Percentiles rank a stretch among this genome's conserved stretches.
Conservation (phyloP, 2,329 filamentous ascomycete genomes). For the Ophiocordyceps australis region DNA sequence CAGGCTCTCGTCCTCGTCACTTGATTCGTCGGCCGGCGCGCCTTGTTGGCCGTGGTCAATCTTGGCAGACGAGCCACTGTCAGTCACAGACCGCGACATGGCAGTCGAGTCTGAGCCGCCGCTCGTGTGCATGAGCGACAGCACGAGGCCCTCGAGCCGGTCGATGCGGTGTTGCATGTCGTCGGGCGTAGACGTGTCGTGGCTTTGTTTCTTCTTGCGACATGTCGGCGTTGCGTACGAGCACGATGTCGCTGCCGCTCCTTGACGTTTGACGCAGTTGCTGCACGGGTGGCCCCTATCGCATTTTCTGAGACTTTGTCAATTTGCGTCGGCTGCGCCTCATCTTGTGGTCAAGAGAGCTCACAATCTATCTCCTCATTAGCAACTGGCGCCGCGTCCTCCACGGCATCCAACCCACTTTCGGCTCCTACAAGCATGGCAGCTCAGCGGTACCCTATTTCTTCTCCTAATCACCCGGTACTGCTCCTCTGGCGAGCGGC, state of each 20-base stretch:
- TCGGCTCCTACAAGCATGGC: conserved; percentile 75
- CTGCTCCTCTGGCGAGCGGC: conserved; percentile 67
- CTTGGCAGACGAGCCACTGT: conserved; percentile 24
- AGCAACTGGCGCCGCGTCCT: too few relatives aligned
- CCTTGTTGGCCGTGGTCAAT: conserved; percentile 42
- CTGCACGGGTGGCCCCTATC: conserved; percentile 82
- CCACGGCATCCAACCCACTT: too few relatives aligned
- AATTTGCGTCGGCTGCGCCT: not conserved
- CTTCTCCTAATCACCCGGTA: conserved; percentile 81
- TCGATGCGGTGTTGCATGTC: conserved; percentile 99
- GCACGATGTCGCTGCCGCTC: conserved; percentile 63
- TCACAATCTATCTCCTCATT: conserved; percentile 16
- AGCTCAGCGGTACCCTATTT: conserved; percentile 82
- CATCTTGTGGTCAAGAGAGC: too few relatives aligned
- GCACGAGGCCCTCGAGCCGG: conserved; percentile 75
- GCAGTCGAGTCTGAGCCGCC: conserved; percentile 25
- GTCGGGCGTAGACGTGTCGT: conserved; percentile 49
- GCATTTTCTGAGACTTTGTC: conserved; percentile 49
- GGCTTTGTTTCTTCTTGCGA: conserved; percentile 58
- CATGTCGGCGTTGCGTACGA: conserved; percentile 58
- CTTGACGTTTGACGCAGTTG: conserved; percentile 84
- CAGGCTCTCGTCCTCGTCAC: conserved; percentile 49
- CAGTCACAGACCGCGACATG: conserved; percentile 17
- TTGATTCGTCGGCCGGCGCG: conserved; percentile 38
- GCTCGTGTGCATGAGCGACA: conserved; percentile 87